Base-by-base conservation (phyloP, 192 early-diverging fungal species). In the Coemansia sp. region DNA sequence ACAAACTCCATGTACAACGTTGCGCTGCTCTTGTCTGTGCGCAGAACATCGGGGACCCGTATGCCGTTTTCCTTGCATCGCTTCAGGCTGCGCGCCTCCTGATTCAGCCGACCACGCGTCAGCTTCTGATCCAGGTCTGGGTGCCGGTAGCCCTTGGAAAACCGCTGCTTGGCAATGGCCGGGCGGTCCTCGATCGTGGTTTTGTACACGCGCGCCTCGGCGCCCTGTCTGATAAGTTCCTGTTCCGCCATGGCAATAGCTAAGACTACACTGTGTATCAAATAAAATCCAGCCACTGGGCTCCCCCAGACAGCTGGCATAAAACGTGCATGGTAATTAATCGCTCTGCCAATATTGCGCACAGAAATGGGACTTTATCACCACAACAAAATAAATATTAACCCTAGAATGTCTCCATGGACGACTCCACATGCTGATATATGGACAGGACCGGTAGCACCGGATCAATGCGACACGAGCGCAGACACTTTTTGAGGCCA, bases 1-100 rank as follows among this genome's bases (percentile, higher is more conserved):
- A 99, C 81, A 47, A 82, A 85, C 67, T 99, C 94, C 86, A 97
- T 97, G 55, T 91, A 95, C 49, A 99, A 87, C 17, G 85, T 77
- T 22, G 78, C 75, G 23, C 75, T 77, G 5, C 75, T 75, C 6
- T 79, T 60, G 66, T 99, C 94, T 7, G 92, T 80, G 32, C 90
- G 77, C 44, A 93, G 87, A 2, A 99, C 67, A 2, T 84, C 79
- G 14, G 97, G 97, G 12, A 85, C 84, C 46, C 89, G 85, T 30
- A 97, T 83, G 1, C 86, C 85, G 10, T 84, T 79, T 32, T 82
- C 82, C 32, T 70, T 67, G 54, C 91, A 88, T 29, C 85, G 74
- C 59, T 81, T 70, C 51, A 99, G 70, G 53, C 87, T 87, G 41
- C 96, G 81, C 6, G 92, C 90, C 68, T 96, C 93, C 73, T 90